Evolutionary conservation across 441 rosid genomes (phyloP).

Genomic region (Populus hybrid): DNA sequence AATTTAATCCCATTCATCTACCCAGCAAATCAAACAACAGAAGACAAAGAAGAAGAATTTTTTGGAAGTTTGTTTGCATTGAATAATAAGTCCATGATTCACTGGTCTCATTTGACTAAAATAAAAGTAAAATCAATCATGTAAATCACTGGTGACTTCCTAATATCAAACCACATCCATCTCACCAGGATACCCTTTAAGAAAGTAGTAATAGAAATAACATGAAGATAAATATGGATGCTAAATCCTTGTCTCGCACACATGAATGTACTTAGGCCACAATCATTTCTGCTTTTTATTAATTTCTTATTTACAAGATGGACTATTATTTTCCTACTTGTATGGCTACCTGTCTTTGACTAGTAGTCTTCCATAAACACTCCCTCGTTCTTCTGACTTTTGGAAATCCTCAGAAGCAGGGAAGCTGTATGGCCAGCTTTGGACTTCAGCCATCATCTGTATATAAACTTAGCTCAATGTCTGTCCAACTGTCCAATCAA

Average conservation of each 20-base stretch:
- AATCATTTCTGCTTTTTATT: neutral
- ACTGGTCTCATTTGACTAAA: neutral
- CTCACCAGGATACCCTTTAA: neutral
- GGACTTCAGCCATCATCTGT: conserved; percentile 57
- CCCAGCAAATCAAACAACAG: neutral
- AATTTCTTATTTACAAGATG: neutral
- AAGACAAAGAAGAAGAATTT: neutral
- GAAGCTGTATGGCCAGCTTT: conserved; percentile 85
- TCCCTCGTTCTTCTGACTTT: conserved; percentile 54
- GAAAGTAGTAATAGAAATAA: neutral
- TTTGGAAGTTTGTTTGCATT: neutral
- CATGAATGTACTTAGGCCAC: neutral
- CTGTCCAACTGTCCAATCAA: conserved; percentile 13
- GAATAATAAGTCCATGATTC: neutral
- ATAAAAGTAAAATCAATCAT: neutral
- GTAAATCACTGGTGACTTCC: neutral
- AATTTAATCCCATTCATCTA: neutral
- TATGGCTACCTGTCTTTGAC: conserved; percentile 55
- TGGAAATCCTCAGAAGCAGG: conserved; percentile 68
- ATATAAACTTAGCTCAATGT: conserved; percentile 10
- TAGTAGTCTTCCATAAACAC: conserved; percentile 59
- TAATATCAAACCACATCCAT: neutral
- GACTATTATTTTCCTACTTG: neutral
- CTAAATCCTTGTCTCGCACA: neutral
- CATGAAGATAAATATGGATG: neutral